phyloP scores from a whole-genome alignment of 805 yeast genomes.

The Clavispora asparagi region DNA sequence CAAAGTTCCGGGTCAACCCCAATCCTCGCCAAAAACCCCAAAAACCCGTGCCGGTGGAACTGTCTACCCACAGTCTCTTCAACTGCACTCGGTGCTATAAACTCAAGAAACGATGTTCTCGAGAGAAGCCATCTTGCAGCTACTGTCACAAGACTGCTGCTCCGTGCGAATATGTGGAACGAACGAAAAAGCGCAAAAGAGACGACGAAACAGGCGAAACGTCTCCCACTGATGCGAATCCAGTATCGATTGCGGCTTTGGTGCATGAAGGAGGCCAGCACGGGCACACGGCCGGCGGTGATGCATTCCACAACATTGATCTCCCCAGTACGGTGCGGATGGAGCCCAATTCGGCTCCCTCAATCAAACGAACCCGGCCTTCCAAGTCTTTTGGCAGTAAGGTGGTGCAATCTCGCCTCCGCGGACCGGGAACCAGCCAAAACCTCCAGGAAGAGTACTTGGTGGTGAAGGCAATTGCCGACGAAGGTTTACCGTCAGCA shows the following conservation, averaged over 20 bases:
- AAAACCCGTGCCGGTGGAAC: background rate
- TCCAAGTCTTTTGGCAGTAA: background rate
- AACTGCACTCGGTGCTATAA: constrained; percentile 38
- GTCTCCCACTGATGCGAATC: background rate
- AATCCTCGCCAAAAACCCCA: background rate
- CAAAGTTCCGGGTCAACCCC: constrained; percentile 27
- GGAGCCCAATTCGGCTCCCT: background rate
- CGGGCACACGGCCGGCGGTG: constrained; percentile 2
- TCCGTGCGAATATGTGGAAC: constrained; percentile 32
- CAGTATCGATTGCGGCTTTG: constrained; percentile 9
- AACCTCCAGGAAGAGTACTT: constrained; percentile 28
- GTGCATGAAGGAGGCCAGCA: constrained; percentile 5
- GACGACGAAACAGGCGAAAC: background rate
- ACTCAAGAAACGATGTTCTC: constrained; percentile 38
- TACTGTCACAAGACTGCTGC: constrained; percentile 32
- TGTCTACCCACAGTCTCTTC: constrained; percentile 27
- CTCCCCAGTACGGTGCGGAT: constrained; percentile 2
- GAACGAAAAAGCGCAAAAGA: constrained; percentile 22
- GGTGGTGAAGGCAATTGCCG: constrained; percentile 27
- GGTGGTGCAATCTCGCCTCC: background rate
- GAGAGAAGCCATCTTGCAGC: constrained; percentile 33
- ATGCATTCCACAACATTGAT: constrained; percentile 13
- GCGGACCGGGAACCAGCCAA: background rate
- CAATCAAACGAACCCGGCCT: background rate
- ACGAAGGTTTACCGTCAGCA: constrained; percentile 23